Evolutionary conservation across 1,284 basidiomycete genomes (phyloP), one percentile per base, ranked within the genome.

Genomic region (Apiotrichum veenhuisii): DNA sequence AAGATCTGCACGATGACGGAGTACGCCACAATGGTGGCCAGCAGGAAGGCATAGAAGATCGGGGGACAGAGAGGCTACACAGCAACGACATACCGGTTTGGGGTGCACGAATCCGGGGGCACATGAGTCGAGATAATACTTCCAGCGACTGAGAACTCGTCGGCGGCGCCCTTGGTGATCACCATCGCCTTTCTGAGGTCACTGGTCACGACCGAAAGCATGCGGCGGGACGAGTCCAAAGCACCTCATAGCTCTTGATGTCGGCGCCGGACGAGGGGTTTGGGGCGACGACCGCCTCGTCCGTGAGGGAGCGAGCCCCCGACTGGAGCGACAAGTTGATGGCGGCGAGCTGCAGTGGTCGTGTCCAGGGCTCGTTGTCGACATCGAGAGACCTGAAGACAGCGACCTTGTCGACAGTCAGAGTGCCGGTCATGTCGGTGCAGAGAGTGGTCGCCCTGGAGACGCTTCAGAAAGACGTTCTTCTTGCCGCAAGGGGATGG

Each of bases 81-180:
- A 30, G 12, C 30, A 30, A 30, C 5, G 30, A 30, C 30, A 12
- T 30, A 37, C 14, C 34, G 22, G 22, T 23, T 50, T 41, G 18
- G 48, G 48, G 23, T 38, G 36, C 2, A 41, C 36, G 25, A 50
- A n/a, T 20, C 15, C 17, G 25, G 38, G 38, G 3, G 48, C 36
- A 4, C 14, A 30, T 12, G 30, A 30, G 23, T 49, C 47, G 18
- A 30, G 23, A 22, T 25, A 44, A 11, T 40, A 18, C 15, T 14
- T 49, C 18, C 47, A 49, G 22, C 25, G n/a, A 3, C 27, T 18
- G 14, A 49, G 47, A 5, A 49, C 47, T 49, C 47, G 34, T 49
- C 47, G 47, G 36, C 37, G n/a, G 43, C 43, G 11, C 43, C 43
- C 43, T 44, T 44, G 43, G 43, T 44, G 43, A 44, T 44, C 25